Evolutionary conservation across 192 early-diverging fungal species (phyloP).

Genomic region (Backusella morwellensis): DNA sequence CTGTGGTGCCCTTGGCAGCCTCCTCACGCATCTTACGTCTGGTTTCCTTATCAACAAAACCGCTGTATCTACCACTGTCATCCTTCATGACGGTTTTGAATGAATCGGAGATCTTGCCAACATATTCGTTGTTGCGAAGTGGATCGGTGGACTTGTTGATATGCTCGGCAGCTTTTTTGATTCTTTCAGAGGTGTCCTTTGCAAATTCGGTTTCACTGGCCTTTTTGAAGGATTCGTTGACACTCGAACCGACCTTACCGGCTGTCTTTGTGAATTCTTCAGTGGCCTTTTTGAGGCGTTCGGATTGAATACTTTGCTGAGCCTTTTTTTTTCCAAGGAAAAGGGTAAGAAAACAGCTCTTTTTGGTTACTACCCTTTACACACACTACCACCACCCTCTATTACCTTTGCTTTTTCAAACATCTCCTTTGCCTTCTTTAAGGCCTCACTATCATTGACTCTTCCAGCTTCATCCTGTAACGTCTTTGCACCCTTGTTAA

Average conservation of each 20-base stretch:
- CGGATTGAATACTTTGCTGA: slow-evolving; percentile 38
- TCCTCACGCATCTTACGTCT: slow-evolving; percentile 57
- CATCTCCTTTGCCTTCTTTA: slow-evolving; percentile 83
- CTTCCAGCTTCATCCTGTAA: slow-evolving; percentile 80
- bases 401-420: slow-evolving; percentile 56
- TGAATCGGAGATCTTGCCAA: slow-evolving; percentile 60
- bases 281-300: slow-evolving; percentile 57
- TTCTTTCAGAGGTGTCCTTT: slow-evolving; percentile 73
- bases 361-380: neutral
- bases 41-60: slow-evolving; percentile 74
- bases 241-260: slow-evolving; percentile 60
- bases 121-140: slow-evolving; percentile 38
- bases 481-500: slow-evolving; percentile 89
- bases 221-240: slow-evolving; percentile 63
- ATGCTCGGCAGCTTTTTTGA: slow-evolving; percentile 38
- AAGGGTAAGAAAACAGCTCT: neutral
- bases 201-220: slow-evolving; percentile 75
- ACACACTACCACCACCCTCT: neutral
- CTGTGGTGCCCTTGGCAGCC: slow-evolving; percentile 15
- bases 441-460: slow-evolving; percentile 80
- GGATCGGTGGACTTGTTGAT: slow-evolving; percentile 37
- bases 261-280: slow-evolving; percentile 72
- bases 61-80: slow-evolving; percentile 67
- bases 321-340: slow-evolving; percentile 9
- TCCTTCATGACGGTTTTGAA: slow-evolving; percentile 72